phyloP scores from a whole-genome alignment of 495 filamentous ascomycete species.

The Penicillium soppii region DNA sequence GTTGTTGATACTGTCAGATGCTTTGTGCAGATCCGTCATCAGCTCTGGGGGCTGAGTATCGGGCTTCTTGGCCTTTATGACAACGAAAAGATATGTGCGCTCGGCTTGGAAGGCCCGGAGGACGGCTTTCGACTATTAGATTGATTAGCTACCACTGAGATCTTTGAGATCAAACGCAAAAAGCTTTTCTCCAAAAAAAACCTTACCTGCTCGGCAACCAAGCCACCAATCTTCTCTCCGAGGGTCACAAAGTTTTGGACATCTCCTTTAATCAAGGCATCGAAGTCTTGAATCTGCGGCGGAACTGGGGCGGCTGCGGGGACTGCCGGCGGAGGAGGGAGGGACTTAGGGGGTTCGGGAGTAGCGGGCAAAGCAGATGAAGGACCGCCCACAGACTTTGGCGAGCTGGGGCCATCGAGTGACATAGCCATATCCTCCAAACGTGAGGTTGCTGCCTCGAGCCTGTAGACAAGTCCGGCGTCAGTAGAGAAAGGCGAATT shows the following conservation, averaged over 20 bases:
- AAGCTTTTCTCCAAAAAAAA: neutral
- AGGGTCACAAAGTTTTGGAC: constrained; percentile 76
- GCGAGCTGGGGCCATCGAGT: constrained; percentile 53
- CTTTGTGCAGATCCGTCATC: constrained; percentile 77
- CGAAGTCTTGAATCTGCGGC: constrained; percentile 79
- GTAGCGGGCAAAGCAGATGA: constrained; percentile 35
- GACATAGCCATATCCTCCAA: constrained; percentile 92
- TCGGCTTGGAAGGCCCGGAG: constrained; percentile 73
- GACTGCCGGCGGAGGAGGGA: constrained; percentile 42
- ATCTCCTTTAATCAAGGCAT: constrained; percentile 70
- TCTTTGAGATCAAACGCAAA: neutral
- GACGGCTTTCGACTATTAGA: constrained; percentile 55
- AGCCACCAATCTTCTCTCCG: constrained; percentile 72
- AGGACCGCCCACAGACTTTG: constrained; percentile 44
- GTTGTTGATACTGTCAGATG: constrained; percentile 70
- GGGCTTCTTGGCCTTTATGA: constrained; percentile 91
- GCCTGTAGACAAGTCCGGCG: constrained; percentile 52
- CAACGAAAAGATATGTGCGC: constrained; percentile 81
- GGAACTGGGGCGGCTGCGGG: constrained; percentile 63
- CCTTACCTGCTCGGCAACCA: constrained; percentile 79
- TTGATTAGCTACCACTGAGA: constrained; percentile 5
- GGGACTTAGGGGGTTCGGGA: constrained; percentile 39
- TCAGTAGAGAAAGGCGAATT: constrained; percentile 21
- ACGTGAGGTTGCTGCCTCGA: constrained; percentile 94
- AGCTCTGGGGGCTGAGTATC: constrained; percentile 68